Percentiles rank a stretch among this genome's conserved stretches.
phyloP scores from a whole-genome alignment of 257 asterid genomes.

The Lithospermum erythrorhizon region DNA sequence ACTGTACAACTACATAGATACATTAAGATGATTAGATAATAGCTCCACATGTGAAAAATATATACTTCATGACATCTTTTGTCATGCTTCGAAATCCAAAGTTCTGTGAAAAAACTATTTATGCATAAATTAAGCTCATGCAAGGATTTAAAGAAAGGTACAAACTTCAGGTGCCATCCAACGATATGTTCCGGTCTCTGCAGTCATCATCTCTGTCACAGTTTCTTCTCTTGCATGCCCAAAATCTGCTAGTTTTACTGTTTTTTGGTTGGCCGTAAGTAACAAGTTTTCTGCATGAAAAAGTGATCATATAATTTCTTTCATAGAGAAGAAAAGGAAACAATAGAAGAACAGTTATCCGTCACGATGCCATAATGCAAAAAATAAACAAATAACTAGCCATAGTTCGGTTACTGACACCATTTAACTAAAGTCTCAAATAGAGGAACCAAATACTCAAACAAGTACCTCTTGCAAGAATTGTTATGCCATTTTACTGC shows the following conservation, averaged over 20 bases:
- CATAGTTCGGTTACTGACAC: constrained; percentile 4
- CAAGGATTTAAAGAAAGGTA: constrained; percentile 7
- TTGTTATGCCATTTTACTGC: background rate
- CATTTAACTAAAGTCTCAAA: constrained; percentile 2
- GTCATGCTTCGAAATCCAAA: background rate
- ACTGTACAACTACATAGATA: constrained; percentile 75
- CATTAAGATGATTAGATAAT: constrained; percentile 5
- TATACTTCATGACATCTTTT: no score
- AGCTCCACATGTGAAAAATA: background rate
- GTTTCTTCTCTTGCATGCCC: constrained; percentile 99
- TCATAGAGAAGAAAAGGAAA: constrained; percentile 14
- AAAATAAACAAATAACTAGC: background rate
- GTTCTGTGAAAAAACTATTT: background rate
- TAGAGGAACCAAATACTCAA: background rate
- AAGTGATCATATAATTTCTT: constrained; percentile 18
- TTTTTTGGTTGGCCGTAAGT: constrained; percentile 81
- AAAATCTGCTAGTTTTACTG: constrained; percentile 95
- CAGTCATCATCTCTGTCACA: constrained; percentile 98
- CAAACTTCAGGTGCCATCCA: constrained; percentile 99
- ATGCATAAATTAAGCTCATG: background rate
- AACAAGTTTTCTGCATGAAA: constrained; percentile 80
- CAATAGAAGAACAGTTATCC: background rate
- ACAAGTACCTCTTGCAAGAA: background rate
- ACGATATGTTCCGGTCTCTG: constrained; percentile 96
- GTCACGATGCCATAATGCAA: background rate